These are phyloP conservation scores for Aspergillus spinulosporus DNA, from an alignment of 2,329 filamentous ascomycete species.

Conservation along the genomic window DNA sequence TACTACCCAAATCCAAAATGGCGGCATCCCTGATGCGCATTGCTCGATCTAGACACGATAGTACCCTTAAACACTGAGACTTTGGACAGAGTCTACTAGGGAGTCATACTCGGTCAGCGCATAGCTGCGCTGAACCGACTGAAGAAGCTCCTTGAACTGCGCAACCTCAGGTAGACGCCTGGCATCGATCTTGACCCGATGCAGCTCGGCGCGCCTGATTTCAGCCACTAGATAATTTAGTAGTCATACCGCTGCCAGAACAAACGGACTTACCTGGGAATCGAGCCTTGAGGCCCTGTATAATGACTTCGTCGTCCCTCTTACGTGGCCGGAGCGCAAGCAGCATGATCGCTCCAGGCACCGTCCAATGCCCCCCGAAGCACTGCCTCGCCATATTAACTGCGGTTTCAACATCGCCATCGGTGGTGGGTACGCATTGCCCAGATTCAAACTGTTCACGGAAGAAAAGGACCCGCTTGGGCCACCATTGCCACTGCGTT, in stretches of 20 bases:
- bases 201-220: not conserved
- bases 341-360: constrained; percentile 13
- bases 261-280: not conserved
- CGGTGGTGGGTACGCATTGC: not conserved
- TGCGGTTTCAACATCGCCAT: constrained; percentile 2
- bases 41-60: too few species aligned
- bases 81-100: not conserved
- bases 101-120: not conserved
- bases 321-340: constrained; percentile 9
- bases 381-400: constrained; percentile 7
- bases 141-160: constrained; percentile 2
- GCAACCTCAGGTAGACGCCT: constrained; percentile 5
- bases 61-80: too few species aligned
- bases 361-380: constrained; percentile 6
- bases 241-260: not conserved
- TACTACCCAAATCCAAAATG: too few species aligned
- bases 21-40: too few species aligned
- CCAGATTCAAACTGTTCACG: not conserved
- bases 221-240: not conserved
- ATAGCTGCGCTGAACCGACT: constrained; percentile 1
- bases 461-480: constrained; percentile 6
- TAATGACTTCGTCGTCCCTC: not conserved
- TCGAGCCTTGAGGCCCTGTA: not conserved
- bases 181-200: not conserved
- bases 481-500: constrained; percentile 10